Evolutionary conservation across 345 rosid genomes (phyloP).

Genomic region (Lenwebbia sp.): DNA sequence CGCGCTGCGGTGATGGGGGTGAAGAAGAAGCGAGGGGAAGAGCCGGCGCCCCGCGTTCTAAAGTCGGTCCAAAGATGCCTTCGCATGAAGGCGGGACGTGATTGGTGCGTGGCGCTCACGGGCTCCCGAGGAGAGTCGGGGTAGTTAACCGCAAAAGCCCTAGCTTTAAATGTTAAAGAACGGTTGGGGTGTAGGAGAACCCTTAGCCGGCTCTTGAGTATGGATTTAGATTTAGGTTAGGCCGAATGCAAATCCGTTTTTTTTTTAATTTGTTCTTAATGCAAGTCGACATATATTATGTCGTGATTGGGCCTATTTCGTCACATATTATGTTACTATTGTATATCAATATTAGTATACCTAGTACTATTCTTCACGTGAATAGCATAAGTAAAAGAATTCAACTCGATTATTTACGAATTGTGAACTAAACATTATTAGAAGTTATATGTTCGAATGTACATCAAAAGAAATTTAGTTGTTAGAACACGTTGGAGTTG

Average conservation of each 20-base stretch:
- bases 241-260: neutral
- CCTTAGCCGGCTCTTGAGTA: neutral
- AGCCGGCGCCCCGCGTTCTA: no score
- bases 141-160: neutral
- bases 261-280: neutral
- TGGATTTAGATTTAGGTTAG: neutral
- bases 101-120: slow-evolving; percentile 1
- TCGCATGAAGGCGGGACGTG: neutral
- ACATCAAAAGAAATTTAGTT: neutral
- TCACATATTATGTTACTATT: neutral
- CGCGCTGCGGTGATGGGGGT: neutral
- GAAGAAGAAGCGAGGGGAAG: no score
- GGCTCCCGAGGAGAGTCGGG: neutral
- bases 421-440: neutral
- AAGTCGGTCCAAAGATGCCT: slow-evolving; percentile 9
- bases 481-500: neutral
- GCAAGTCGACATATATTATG: neutral
- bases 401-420: neutral
- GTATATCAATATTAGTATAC: neutral
- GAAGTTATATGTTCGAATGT: neutral
- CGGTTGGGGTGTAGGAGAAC: neutral
- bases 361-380: neutral
- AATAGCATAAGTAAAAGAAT: neutral
- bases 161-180: neutral
- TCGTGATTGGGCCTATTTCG: neutral